These are phyloP conservation scores for Colletotrichum caudatum DNA, from an alignment of 2,329 filamentous ascomycete genomes.

Conservation along the genomic window DNA sequence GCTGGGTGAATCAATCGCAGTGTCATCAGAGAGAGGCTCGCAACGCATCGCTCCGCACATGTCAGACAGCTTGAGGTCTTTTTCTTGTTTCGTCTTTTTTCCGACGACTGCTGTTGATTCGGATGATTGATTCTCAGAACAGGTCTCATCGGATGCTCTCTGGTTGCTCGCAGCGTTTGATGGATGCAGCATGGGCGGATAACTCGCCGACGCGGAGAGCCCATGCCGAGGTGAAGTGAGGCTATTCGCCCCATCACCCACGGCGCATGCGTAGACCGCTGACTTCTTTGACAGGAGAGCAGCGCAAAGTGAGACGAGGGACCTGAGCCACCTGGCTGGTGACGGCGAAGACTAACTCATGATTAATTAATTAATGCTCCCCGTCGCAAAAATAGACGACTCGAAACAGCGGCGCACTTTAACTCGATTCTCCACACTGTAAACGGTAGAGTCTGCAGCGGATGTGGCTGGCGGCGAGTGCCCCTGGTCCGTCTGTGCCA, in stretches of 20 bases:
- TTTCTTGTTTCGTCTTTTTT: neutral
- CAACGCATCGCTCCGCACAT: neutral
- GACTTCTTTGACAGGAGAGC: too few relatives aligned
- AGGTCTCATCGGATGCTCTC: neutral
- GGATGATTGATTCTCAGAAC: neutral
- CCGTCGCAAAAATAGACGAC: constrained; percentile 9
- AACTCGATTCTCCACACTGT: constrained; percentile 24
- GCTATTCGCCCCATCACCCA: neutral
- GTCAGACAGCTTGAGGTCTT: neutral
- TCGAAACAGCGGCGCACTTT: constrained; percentile 5
- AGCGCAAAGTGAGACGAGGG: neutral
- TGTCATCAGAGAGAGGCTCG: constrained; percentile 29
- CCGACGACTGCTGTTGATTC: neutral
- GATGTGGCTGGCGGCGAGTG: neutral
- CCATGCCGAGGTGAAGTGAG: neutral
- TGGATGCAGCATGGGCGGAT: neutral
- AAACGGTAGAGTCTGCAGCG: neutral
- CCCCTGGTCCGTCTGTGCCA: neutral
- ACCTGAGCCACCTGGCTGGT: neutral
- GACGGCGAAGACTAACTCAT: constrained; percentile 2
- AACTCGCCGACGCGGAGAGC: too few relatives aligned
- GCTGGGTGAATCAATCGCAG: constrained; percentile 41
- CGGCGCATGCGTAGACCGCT: neutral
- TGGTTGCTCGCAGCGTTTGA: neutral
- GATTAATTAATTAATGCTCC: neutral